Percentiles rank a stretch among this genome's conserved stretches.
Conservation (phyloP, 164 flowering plant species). For the Chimonanthus praecox region DNA sequence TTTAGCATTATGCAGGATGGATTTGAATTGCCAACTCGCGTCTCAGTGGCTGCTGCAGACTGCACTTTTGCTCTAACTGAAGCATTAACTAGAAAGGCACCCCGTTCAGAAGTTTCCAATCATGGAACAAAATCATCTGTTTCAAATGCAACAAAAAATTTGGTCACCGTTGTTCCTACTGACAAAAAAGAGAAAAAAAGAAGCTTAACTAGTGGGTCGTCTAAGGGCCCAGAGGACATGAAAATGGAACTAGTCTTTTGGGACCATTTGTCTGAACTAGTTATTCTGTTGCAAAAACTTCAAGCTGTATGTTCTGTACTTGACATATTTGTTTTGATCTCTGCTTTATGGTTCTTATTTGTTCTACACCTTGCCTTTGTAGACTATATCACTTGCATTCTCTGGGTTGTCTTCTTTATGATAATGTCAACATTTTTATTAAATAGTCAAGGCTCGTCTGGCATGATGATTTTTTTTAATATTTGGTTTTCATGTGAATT, state of each 20-base stretch:
- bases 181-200: slow-evolving; percentile 21
- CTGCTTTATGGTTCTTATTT: neutral
- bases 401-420: no score
- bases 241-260: slow-evolving; percentile 50
- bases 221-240: slow-evolving; percentile 20
- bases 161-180: slow-evolving; percentile 14
- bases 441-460: no score
- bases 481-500: no score
- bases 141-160: slow-evolving; percentile 14
- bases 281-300: slow-evolving; percentile 56
- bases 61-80: slow-evolving; percentile 51
- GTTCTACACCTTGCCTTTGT: neutral
- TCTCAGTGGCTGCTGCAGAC: slow-evolving; percentile 77
- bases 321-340: neutral
- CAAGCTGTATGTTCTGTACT: slow-evolving; percentile 49
- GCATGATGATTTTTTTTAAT: no score
- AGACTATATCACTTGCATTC: neutral
- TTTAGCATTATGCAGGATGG: slow-evolving; percentile 61
- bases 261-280: slow-evolving; percentile 55
- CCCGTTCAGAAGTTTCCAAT: slow-evolving; percentile 19
- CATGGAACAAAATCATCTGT: slow-evolving; percentile 19
- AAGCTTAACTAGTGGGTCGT: slow-evolving; percentile 15
- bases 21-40: slow-evolving; percentile 85
- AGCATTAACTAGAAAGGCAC: slow-evolving; percentile 37
- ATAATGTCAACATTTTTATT: no score